phyloP scores from a whole-genome alignment of 1,284 basidiomycete genomes.

The Fistulinella staudtii region DNA sequence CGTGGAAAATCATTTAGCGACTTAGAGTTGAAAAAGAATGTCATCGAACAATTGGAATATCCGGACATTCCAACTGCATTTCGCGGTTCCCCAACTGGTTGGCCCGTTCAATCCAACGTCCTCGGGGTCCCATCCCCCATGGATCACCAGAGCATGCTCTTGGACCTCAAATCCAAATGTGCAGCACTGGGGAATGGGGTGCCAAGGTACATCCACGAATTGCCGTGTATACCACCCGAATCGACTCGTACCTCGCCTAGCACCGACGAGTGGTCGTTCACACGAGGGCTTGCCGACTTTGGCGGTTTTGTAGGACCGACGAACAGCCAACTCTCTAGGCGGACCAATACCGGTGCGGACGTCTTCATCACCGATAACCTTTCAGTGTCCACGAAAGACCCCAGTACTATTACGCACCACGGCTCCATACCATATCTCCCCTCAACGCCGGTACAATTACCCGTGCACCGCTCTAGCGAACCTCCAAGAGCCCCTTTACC shows the following conservation, averaged over 20 bases:
- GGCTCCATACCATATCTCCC: slow-evolving; percentile 1
- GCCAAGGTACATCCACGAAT: slow-evolving; percentile 18
- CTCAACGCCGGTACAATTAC: not conserved
- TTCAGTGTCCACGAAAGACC: slow-evolving; percentile 13
- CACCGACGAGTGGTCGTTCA: slow-evolving; percentile 25
- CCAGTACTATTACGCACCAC: not conserved
- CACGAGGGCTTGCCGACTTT: slow-evolving; percentile 17
- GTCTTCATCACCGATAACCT: slow-evolving; percentile 9
- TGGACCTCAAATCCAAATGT: slow-evolving; percentile 43
- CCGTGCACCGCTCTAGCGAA: slow-evolving; percentile 1
- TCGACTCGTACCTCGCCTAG: slow-evolving; percentile 3
- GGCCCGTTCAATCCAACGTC: slow-evolving; percentile 41
- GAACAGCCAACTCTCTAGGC: slow-evolving; percentile 1
- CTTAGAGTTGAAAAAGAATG: slow-evolving; percentile 35
- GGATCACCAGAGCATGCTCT: slow-evolving; percentile 54
- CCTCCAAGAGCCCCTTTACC: slow-evolving; percentile 31
- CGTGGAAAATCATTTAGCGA: slow-evolving; percentile 48
- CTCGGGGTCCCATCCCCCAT: slow-evolving; percentile 30
- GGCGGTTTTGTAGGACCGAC: slow-evolving; percentile 6
- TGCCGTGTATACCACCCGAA: slow-evolving; percentile 1
- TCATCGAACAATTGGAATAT: slow-evolving; percentile 38
- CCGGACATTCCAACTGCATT: slow-evolving; percentile 63
- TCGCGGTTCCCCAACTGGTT: slow-evolving; percentile 48
- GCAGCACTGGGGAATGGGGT: slow-evolving; percentile 25
- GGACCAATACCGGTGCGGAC: slow-evolving; percentile 4